A percentile compares a stretch with the other conserved stretches of the same genome.
Conservation (phyloP, 2,329 filamentous ascomycete genomes). For the Madurella fahalii region DNA sequence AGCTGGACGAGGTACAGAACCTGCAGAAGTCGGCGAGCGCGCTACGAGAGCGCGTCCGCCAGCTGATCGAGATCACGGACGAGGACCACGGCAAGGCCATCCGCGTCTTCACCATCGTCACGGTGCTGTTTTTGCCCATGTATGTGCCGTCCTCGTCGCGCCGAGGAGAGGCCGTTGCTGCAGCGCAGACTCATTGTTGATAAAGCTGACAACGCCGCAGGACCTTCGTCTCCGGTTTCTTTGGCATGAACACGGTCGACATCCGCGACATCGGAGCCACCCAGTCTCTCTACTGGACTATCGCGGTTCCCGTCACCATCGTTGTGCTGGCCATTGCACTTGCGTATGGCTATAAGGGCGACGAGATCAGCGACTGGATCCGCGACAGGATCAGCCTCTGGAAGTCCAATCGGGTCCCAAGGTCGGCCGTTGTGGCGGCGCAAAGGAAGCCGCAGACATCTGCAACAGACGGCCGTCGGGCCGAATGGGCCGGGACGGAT, state of each 20-base stretch:
- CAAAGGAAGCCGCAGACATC: no score
- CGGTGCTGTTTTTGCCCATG: slow-evolving; percentile 37
- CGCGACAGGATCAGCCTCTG: no score
- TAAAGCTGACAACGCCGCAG: no score
- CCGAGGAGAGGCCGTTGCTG: no score
- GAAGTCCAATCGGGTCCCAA: no score
- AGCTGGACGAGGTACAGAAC: no score
- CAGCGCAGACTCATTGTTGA: no score
- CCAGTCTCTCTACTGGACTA: background rate
- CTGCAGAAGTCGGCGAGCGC: no score
- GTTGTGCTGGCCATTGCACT: background rate
- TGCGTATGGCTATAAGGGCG: background rate
- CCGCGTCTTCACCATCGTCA: slow-evolving; percentile 38
- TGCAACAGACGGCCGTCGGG: no score
- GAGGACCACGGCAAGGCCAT: slow-evolving; percentile 33
- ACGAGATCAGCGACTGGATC: background rate
- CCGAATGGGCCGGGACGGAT: no score
- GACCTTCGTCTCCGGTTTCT: background rate
- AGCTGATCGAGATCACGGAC: slow-evolving; percentile 27
- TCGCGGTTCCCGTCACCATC: background rate
- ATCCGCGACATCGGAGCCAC: background rate
- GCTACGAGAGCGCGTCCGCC: slow-evolving; percentile 24
- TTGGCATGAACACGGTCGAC: slow-evolving; percentile 3
- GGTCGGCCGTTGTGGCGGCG: no score
- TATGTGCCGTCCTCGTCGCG: slow-evolving; percentile 15